Evolutionary conservation across 148 eudicot genomes (phyloP), one percentile per base, ranked within the genome.

Genomic region (Rhododendron simsii): DNA sequence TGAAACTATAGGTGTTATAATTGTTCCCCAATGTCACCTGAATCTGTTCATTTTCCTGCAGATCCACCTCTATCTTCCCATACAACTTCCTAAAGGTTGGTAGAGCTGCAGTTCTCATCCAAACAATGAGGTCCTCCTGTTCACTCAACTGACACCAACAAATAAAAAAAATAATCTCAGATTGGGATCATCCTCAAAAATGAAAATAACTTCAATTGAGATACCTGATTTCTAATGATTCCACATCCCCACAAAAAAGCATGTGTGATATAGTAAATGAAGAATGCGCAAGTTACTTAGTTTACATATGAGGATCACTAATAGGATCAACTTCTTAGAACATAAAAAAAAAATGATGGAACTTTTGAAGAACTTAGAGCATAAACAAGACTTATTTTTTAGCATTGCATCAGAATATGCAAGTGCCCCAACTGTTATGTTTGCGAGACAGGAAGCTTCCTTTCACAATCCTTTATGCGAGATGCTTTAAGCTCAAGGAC

Each of bases 61-160:
- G 91, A 86, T 95, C 94, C 87, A 85, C 87, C 86, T 96, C 95
- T 82, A 96, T 94, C 85, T 87, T 95, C 81, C 98, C 99, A 59
- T 94, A 95, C 84, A 96, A 83, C 90, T 96, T 96, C 87, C 99
- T 94, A 80, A 96, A 95, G 33, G 98, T 96, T 53, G 99, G 98
- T 84, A 95, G 97, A 82, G 99, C 98, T 11, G 98, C 97, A 47
- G 99, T 95, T 87, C 99, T 90, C 99, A 96, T 96, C 99, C 99
- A 95, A 79, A 95, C 99, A 87, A 96, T 95, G 30, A 96, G 96
- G 87, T 92, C 97, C 90, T 96, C 98, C 84, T 95, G 98, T 89
- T 92, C 79, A 83, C 94, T 94, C 86, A 96, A 89, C 99, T 96
- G 94, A 89, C 71, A 74, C 83, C 30, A 78, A 59, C 67, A 39